Base-by-base conservation (phyloP, 2,329 filamentous ascomycete species). In the Fusarium hainanense region DNA sequence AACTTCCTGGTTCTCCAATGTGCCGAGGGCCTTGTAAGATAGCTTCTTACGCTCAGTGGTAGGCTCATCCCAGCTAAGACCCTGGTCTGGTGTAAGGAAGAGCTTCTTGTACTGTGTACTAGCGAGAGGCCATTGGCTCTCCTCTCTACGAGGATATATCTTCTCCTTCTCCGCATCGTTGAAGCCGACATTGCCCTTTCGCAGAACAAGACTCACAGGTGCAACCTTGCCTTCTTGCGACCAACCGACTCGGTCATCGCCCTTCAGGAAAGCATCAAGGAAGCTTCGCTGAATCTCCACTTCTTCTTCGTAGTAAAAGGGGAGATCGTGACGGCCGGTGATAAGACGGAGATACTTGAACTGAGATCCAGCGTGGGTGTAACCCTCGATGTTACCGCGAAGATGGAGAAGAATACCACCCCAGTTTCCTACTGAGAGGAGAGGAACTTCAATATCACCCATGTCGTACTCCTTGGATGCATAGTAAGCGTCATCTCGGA, bases 261-360 rank as follows among this genome's bases (percentile, higher is more conserved):
- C 88, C 70, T 92, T 92, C 37, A 93, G 82, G 74, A 93, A 93
- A 0, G 90, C 90, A 62, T 92, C 89, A 0, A 93, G 79, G 76
- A 93, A 93, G 68, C 86, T 88, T 48, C 82, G 84, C 73, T 93
- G 91, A 0, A 93, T 71, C 64, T 90, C 88, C 0, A 91, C 90
- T 66, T 92, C 88, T 49, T 92, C 88, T 2, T 85, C 77, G 74
- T 92, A 92, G 79, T 92, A 93, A 76, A 93, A 92, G 0, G 90
- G 90, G 3, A 93, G 81, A 71, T 93, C 90, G 66, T 93, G 90
- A 0, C 91, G 84, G 3, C 91, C 90, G 1, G 87, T 89, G 73
- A 92, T 90, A 75, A 92, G 88, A 9, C 90, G 85, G 1, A 93
- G 82, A 69, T 90, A 93, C 76, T 93, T 93, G 65, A 89, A 81